Evolutionary conservation across 1,139 yeast species (phyloP), one percentile per base, ranked within the genome.

Genomic region (Taphrina communis): DNA sequence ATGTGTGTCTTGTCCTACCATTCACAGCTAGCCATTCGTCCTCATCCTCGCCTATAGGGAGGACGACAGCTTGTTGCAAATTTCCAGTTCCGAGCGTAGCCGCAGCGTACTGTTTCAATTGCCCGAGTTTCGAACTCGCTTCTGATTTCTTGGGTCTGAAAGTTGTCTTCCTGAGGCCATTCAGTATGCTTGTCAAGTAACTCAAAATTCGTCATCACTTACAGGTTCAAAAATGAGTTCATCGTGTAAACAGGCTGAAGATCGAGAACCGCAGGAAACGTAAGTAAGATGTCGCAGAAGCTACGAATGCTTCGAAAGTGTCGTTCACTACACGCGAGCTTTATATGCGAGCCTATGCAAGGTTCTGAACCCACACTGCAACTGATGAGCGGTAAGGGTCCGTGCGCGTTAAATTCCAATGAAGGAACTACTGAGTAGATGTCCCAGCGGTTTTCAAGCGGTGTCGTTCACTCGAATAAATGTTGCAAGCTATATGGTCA

Each of bases 1-100:
- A 2, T 14, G n/a, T 7, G n/a, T 12, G 5, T 44, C n/a, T n/a
- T 21, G 35, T 50, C 74, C 17, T 65, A 73, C 75, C 73, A 76
- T 94, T 97, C 19, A 93, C 96, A 0, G 99, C 99, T 68, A 94
- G 80, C 99, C 99, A 94, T 78, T 94, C 99, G 75, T 89, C 88
- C 66, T 87, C 77, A 75, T 91, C 96, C 77, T 94, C 99, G 72
- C 95, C 99, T 73, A 86, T 89, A 19, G 99, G 99, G 51, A 95
- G 82, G 75, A 89, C 88, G 25, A 94, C 98, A 0, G 98, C 99
- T 78, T 92, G 96, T 50, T 69, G 88, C 73, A 94, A 82, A 53
- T 94, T 88, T 61, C 94, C 97, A 0, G 97, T 89, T 0, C 99
- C 99, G 66, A 95, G 81, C 0, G 99, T 94, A 68, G 95, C 94